Evolutionary conservation across 139 green algal genomes (phyloP).

Genomic region (Chlorella sp.): DNA sequence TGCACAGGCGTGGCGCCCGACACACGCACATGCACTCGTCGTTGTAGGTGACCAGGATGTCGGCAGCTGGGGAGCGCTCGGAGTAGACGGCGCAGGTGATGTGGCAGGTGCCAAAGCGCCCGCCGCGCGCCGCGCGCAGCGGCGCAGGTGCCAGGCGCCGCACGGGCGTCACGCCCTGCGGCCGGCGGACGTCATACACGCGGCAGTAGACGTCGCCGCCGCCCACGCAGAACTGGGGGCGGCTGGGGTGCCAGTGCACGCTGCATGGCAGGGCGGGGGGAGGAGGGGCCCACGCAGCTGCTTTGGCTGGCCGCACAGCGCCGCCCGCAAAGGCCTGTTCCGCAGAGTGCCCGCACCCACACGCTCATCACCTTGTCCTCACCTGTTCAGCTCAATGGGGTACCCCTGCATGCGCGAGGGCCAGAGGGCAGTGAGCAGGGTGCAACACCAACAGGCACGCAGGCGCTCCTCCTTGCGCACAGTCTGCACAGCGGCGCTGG

Average conservation of each 20-base stretch:
- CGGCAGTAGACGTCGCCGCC: constrained; percentile 41
- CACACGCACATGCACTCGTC: constrained; percentile 46
- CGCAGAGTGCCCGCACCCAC: no score
- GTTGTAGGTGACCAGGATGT: constrained; percentile 48
- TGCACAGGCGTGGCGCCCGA: no score
- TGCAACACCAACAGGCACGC: no score
- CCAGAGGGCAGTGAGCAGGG: no score
- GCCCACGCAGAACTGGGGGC: constrained; percentile 52
- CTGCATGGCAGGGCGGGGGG: no score
- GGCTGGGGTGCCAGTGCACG: constrained; percentile 48
- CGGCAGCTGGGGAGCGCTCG: constrained; percentile 4
- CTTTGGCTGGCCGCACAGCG: no score
- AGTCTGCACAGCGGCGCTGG: no score
- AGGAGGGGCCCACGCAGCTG: no score
- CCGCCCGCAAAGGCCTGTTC: no score
- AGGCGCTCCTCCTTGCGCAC: background rate
- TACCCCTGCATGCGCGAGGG: constrained; percentile 9
- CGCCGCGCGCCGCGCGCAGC: constrained; percentile 2
- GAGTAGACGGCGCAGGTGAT: constrained; percentile 43
- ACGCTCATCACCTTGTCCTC: background rate
- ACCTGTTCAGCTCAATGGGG: constrained; percentile 24
- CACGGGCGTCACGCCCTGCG: background rate
- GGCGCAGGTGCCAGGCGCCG: background rate
- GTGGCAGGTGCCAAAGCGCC: constrained; percentile 31
- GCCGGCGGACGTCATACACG: no score